Evolutionary conservation across 2,329 filamentous ascomycete species (phyloP).

Genomic region (Saccharata proteae): DNA sequence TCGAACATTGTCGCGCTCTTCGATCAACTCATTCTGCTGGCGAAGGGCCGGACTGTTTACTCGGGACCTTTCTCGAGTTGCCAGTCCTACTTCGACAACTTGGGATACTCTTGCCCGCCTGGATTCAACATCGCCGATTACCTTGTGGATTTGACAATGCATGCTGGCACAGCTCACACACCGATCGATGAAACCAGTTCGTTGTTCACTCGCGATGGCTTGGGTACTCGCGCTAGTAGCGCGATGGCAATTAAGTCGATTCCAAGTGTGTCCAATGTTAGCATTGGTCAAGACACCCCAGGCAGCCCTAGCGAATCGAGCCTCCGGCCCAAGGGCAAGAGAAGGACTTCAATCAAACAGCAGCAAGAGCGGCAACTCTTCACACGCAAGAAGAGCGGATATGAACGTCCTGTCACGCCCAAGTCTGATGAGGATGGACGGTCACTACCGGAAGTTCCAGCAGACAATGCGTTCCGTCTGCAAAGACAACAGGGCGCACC

Average conservation of each 20-base stretch:
- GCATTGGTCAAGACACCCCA: constrained; percentile 46
- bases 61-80: constrained; percentile 83
- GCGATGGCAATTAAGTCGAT: constrained; percentile 83
- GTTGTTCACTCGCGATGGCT: constrained; percentile 47
- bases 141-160: constrained; percentile 94
- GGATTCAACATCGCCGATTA: constrained; percentile 99
- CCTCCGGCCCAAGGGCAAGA: constrained; percentile 54
- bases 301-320: constrained; percentile 51
- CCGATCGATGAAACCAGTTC: constrained; percentile 45
- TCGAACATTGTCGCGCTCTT: constrained; percentile 98
- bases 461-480: constrained; percentile 41
- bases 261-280: constrained; percentile 67
- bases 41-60: constrained; percentile 81
- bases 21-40: constrained; percentile 82
- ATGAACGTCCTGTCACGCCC: constrained; percentile 43
- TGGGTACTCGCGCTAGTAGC: constrained; percentile 70
- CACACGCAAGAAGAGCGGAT: constrained; percentile 58
- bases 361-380: constrained; percentile 86
- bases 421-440: constrained; percentile 50
- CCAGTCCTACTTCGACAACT: constrained; percentile 81
- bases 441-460: constrained; percentile 36
- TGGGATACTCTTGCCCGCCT: constrained; percentile 85
- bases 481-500: constrained; percentile 41
- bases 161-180: constrained; percentile 54
- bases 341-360: constrained; percentile 68